Percentiles rank a stretch among this genome's conserved stretches.
These are phyloP conservation scores for Saraca asoca DNA, from an alignment of 331 rosid genomes.

Conservation along the genomic window DNA sequence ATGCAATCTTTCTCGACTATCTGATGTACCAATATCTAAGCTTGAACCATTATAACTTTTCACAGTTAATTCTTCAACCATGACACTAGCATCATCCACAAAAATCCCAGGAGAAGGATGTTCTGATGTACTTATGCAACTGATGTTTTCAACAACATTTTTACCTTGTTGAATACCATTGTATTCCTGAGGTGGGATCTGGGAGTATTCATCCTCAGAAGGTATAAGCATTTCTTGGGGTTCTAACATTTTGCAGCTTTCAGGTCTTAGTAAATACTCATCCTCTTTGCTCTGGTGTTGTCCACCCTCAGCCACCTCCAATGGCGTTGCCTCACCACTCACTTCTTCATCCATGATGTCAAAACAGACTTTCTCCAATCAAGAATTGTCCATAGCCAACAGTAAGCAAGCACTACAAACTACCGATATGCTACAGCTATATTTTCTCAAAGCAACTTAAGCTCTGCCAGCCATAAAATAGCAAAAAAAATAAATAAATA, in stretches of 20 bases:
- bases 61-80: slow-evolving; percentile 66
- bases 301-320: slow-evolving; percentile 49
- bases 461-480: slow-evolving; percentile 26
- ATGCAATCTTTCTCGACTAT: slow-evolving; percentile 47
- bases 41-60: slow-evolving; percentile 55
- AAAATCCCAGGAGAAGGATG: slow-evolving; percentile 35
- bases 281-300: slow-evolving; percentile 59
- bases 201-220: slow-evolving; percentile 40
- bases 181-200: slow-evolving; percentile 42
- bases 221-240: slow-evolving; percentile 51
- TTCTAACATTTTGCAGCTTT: slow-evolving; percentile 40
- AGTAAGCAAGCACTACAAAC: slow-evolving; percentile 37
- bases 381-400: slow-evolving; percentile 32
- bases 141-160: slow-evolving; percentile 35
- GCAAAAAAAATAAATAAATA: background rate
- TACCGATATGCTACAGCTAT: slow-evolving; percentile 10
- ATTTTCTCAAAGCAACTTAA: slow-evolving; percentile 18
- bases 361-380: slow-evolving; percentile 42
- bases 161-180: slow-evolving; percentile 45
- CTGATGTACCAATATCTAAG: slow-evolving; percentile 68
- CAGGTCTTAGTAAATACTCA: slow-evolving; percentile 41
- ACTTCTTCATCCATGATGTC: slow-evolving; percentile 62
- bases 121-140: slow-evolving; percentile 44
- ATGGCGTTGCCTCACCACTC: slow-evolving; percentile 52
- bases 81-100: slow-evolving; percentile 46